These are phyloP conservation scores for Leishmania aethiopica DNA, from an alignment of 208 protist species.

Conservation along the genomic window DNA sequence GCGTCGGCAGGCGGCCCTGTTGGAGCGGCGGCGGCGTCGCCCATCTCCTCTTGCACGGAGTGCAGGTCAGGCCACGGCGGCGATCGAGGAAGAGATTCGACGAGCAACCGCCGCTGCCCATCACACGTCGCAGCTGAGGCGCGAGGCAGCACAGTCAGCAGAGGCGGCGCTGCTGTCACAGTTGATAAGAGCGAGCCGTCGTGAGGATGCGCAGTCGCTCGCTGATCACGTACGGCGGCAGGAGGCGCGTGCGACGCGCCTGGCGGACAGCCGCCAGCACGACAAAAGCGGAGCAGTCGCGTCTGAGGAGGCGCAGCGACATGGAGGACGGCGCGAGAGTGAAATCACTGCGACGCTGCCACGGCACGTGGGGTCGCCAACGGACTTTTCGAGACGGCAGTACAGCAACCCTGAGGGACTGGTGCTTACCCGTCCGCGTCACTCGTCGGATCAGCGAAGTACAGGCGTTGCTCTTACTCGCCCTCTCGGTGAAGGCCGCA, in stretches of 20 bases:
- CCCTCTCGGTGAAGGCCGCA: neutral
- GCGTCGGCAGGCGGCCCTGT: neutral
- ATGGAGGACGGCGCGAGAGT: neutral
- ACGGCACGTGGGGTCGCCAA: neutral
- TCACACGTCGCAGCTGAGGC: constrained; percentile 9
- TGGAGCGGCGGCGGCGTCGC: neutral
- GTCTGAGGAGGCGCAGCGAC: neutral
- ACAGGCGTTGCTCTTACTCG: neutral
- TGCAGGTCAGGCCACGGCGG: neutral
- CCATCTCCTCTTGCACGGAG: neutral
- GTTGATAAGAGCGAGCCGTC: neutral
- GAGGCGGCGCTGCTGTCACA: constrained; percentile 19
- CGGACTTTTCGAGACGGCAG: neutral
- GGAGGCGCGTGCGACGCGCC: constrained; percentile 3
- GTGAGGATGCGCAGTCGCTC: constrained; percentile 4
- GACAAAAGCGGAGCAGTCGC: neutral
- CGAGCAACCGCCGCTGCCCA: constrained; percentile 7
- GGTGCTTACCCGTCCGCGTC: constrained; percentile 10
- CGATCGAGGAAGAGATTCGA: constrained; percentile 2
- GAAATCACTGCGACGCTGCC: neutral
- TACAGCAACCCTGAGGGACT: constrained; percentile 15
- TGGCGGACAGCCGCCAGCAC: neutral
- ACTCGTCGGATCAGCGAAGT: neutral
- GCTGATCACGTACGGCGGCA: constrained; percentile 16
- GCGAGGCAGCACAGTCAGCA: constrained; percentile 1